Conservation (phyloP, 805 yeast genomes). For the Saccharomycopsis sp. region DNA sequence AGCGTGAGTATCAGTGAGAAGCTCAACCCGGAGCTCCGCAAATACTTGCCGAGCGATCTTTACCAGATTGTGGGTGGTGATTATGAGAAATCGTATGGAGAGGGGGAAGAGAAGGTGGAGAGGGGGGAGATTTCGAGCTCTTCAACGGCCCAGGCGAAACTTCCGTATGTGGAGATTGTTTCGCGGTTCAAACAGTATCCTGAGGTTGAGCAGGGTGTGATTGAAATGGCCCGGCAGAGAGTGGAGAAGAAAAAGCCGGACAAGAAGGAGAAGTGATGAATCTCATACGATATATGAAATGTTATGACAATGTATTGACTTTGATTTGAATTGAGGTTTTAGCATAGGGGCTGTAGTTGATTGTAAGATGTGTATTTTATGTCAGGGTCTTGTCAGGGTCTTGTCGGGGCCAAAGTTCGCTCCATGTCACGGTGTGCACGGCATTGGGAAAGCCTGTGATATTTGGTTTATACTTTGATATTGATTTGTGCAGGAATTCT, state of each 20-base stretch:
- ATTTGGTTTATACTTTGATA: too few species aligned
- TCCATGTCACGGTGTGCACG: too few species aligned
- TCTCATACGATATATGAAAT: too few species aligned
- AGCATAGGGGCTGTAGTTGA: too few species aligned
- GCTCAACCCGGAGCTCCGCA: slow-evolving; percentile 1
- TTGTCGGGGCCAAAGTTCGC: too few species aligned
- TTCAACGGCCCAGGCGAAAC: not conserved
- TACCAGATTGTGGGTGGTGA: slow-evolving; percentile 2
- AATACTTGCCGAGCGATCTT: slow-evolving; percentile 12
- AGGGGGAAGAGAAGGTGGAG: not conserved
- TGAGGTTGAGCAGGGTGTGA: slow-evolving; percentile 12
- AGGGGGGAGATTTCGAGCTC: not conserved
- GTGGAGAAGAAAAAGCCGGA: not conserved
- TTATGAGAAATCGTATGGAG: not conserved
- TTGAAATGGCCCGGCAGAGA: slow-evolving; percentile 10
- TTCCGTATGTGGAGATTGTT: slow-evolving; percentile 13
- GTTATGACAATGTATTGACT: too few species aligned
- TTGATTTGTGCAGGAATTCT: too few species aligned
- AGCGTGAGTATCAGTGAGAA: not conserved
- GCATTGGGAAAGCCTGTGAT: too few species aligned
- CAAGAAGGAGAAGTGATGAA: not conserved
- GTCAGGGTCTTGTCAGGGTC: too few species aligned
- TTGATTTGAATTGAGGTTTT: too few species aligned
- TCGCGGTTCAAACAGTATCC: slow-evolving; percentile 16
- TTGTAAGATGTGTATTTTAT: too few species aligned